A percentile compares a stretch with the other conserved stretches of the same genome.
phyloP scores from a whole-genome alignment of 805 yeast genomes.

The Candida oleophila region DNA sequence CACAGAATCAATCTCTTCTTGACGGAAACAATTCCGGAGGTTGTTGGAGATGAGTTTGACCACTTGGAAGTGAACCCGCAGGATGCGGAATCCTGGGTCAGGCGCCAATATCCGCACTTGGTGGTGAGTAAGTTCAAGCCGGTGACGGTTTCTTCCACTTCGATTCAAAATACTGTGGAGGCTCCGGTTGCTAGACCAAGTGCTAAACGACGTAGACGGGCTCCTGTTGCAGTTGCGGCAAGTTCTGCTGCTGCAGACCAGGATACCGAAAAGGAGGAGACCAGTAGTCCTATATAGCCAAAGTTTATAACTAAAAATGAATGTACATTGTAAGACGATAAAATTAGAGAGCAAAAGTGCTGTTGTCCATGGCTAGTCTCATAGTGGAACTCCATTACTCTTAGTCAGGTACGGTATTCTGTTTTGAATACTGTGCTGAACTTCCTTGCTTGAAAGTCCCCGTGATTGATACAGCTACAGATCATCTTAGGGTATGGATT shows the following conservation, averaged over 20 bases:
- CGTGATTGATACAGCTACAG: too few species aligned
- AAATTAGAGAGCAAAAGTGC: too few species aligned
- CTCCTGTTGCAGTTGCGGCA: slow-evolving; percentile 1
- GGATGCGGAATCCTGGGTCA: slow-evolving; percentile 35
- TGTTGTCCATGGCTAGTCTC: too few species aligned
- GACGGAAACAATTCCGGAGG: slow-evolving; percentile 37
- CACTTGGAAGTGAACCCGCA: slow-evolving; percentile 39
- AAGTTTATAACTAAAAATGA: not conserved
- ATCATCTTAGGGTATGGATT: too few species aligned
- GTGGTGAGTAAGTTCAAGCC: slow-evolving; percentile 36
- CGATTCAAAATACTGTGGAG: slow-evolving; percentile 1
- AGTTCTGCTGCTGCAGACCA: not conserved
- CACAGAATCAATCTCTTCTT: slow-evolving; percentile 26
- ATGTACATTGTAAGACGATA: not conserved
- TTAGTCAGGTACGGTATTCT: too few species aligned
- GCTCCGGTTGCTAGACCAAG: not conserved
- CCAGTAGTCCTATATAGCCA: not conserved
- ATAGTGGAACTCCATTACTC: too few species aligned
- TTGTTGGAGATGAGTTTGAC: slow-evolving; percentile 35
- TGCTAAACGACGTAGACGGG: not conserved
- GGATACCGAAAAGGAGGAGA: not conserved
- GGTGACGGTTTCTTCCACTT: slow-evolving; percentile 8
- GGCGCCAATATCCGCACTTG: slow-evolving; percentile 35
- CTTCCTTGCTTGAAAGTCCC: too few species aligned
- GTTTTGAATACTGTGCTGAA: too few species aligned